These are phyloP conservation scores for Aspergillus udagawae DNA, from an alignment of 2,329 filamentous ascomycete species.

Conservation along the genomic window DNA sequence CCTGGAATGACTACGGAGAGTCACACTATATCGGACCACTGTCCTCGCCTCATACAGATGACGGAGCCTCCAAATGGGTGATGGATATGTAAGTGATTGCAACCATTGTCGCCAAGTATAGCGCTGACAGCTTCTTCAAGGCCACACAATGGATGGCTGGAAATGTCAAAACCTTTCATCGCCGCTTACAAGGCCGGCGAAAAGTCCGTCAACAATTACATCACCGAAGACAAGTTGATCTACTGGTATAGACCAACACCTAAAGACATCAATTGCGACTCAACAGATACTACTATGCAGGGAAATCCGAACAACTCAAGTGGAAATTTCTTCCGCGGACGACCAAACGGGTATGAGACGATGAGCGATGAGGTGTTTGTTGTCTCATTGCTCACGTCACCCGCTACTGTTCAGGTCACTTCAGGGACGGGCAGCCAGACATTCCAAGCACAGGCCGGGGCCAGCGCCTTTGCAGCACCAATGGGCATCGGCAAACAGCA, in stretches of 20 bases:
- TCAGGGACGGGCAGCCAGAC: slow-evolving; percentile 44
- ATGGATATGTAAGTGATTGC: slow-evolving; percentile 43
- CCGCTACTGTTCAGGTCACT: slow-evolving; percentile 43
- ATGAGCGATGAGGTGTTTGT: slow-evolving; percentile 52
- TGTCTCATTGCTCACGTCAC: slow-evolving; percentile 47
- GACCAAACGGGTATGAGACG: slow-evolving; percentile 48
- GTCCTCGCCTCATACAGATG: slow-evolving; percentile 36
- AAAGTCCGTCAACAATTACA: slow-evolving; percentile 31
- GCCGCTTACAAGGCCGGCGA: slow-evolving; percentile 50
- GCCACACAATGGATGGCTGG: slow-evolving; percentile 52
- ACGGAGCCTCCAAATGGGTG: slow-evolving; percentile 46
- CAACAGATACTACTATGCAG: slow-evolving; percentile 49
- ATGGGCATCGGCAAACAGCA: slow-evolving; percentile 48
- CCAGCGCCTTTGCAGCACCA: slow-evolving; percentile 42
- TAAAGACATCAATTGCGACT: slow-evolving; percentile 46
- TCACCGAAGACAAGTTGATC: slow-evolving; percentile 48
- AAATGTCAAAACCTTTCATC: slow-evolving; percentile 53
- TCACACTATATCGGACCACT: slow-evolving; percentile 53
- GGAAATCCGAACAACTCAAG: slow-evolving; percentile 42
- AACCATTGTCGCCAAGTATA: neutral
- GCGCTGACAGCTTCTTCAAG: slow-evolving; percentile 20
- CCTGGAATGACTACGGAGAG: slow-evolving; percentile 54
- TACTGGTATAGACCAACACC: slow-evolving; percentile 56
- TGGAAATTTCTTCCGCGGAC: slow-evolving; percentile 52
- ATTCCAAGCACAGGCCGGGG: slow-evolving; percentile 46